Percentiles rank a stretch among this genome's conserved stretches.
phyloP scores from a whole-genome alignment of 2,329 filamentous ascomycete genomes.

The Tolypocladium paradoxum region DNA sequence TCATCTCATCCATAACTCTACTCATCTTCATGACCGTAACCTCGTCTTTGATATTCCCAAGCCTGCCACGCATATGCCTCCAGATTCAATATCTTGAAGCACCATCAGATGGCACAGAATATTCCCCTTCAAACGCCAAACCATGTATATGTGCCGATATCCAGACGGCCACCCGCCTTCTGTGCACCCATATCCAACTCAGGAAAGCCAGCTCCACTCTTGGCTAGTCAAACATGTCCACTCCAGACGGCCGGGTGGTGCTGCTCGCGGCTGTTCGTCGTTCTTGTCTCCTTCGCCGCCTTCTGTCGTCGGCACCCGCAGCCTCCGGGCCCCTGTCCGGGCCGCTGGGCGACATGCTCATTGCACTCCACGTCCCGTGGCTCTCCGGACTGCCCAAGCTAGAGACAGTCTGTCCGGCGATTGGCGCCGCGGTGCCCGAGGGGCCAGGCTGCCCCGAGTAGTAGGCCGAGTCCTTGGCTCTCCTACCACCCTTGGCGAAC shows the following conservation, averaged over 20 bases:
- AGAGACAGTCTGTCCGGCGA: slow-evolving; percentile 31
- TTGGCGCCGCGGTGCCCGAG: slow-evolving; percentile 28
- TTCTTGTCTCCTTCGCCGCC: slow-evolving; percentile 45
- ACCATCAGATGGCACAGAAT: neutral
- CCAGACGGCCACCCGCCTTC: neutral
- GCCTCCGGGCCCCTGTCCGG: slow-evolving; percentile 22
- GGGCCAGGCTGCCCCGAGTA: slow-evolving; percentile 43
- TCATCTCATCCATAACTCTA: neutral
- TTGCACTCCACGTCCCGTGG: slow-evolving; percentile 43
- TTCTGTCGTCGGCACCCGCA: slow-evolving; percentile 36
- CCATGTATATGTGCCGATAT: neutral
- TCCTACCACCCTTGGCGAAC: slow-evolving; percentile 39
- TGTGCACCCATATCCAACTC: neutral
- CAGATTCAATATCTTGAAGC: neutral
- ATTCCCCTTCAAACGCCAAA: neutral
- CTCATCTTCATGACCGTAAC: neutral
- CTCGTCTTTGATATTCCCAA: neutral
- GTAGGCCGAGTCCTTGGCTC: slow-evolving; percentile 49
- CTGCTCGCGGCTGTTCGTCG: slow-evolving; percentile 33
- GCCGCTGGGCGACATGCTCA: slow-evolving; percentile 36
- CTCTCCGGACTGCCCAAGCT: slow-evolving; percentile 35
- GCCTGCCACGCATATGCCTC: neutral
- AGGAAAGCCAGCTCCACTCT: neutral
- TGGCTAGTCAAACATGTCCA: slow-evolving; percentile 27
- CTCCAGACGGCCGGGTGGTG: slow-evolving; percentile 17